Evolutionary conservation across 1,139 yeast species (phyloP).

Genomic region (Pichia sp.): DNA sequence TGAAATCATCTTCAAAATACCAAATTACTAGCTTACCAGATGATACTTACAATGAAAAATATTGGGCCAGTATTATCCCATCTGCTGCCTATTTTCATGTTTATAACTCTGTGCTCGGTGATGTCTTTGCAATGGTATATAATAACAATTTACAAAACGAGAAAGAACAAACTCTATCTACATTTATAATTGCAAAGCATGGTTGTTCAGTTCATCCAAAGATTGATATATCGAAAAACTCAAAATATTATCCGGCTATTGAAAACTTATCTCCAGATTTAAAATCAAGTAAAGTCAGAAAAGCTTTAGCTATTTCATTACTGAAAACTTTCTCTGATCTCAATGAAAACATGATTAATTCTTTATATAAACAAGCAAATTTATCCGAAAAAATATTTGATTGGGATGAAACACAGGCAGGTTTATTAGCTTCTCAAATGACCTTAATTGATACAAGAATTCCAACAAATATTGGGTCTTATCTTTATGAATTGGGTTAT

Average conservation of each 20-base stretch:
- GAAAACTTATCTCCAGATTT: constrained; percentile 52
- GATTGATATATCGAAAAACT: constrained; percentile 52
- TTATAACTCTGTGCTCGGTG: constrained; percentile 48
- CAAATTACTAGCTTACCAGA: constrained; percentile 8
- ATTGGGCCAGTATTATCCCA: constrained; percentile 41
- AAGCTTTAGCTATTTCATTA: constrained; percentile 69
- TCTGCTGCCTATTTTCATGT: constrained; percentile 53
- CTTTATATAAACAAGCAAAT: constrained; percentile 24
- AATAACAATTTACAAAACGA: constrained; percentile 33
- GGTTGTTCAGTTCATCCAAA: constrained; percentile 62
- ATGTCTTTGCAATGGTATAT: constrained; percentile 47
- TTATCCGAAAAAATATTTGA: constrained; percentile 30
- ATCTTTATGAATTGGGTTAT: constrained; percentile 49
- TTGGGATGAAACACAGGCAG: constrained; percentile 80
- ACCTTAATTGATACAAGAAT: constrained; percentile 40
- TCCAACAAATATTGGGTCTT: constrained; percentile 53
- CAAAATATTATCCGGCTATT: constrained; percentile 76
- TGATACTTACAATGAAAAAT: constrained; percentile 22
- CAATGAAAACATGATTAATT: constrained; percentile 24
- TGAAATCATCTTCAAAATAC: constrained; percentile 9
- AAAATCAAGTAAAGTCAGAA: constrained; percentile 54
- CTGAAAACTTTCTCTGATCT: constrained; percentile 62
- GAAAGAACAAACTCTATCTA: constrained; percentile 42
- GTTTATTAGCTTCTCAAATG: constrained; percentile 62
- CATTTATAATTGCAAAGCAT: constrained; percentile 59